A percentile compares a stretch with the other conserved stretches of the same genome.
Conservation (phyloP, 2,329 filamentous ascomycete genomes). For the Sarocladium brachiariae region DNA sequence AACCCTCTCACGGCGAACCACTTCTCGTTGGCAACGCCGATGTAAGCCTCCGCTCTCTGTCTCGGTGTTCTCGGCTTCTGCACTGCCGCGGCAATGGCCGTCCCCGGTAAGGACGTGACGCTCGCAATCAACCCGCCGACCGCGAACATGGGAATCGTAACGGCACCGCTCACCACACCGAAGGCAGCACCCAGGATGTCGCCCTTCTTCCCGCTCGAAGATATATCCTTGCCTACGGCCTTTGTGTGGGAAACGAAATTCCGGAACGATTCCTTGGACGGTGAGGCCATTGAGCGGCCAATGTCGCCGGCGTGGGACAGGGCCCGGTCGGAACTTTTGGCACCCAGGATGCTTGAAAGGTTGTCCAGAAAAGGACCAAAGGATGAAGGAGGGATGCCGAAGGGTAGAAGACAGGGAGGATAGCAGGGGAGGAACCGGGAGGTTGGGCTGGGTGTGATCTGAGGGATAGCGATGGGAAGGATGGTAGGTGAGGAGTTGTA, state of each 20-base stretch:
- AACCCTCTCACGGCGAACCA: constrained; percentile 35
- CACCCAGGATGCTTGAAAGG: constrained; percentile 38
- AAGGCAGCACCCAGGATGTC: constrained; percentile 32
- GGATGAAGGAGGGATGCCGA: constrained; percentile 28
- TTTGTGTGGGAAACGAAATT: constrained; percentile 29
- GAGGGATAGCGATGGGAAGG: constrained; percentile 33
- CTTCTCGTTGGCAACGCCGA: constrained; percentile 33
- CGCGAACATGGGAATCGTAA: constrained; percentile 32
- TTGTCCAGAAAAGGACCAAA: constrained; percentile 31
- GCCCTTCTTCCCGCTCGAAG: constrained; percentile 28
- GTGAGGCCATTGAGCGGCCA: constrained; percentile 26
- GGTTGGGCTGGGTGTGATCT: constrained; percentile 25
- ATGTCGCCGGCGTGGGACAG: constrained; percentile 36
- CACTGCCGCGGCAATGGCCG: constrained; percentile 25
- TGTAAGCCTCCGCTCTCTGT: constrained; percentile 34
- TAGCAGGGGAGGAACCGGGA: constrained; percentile 34
- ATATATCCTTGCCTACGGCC: constrained; percentile 28
- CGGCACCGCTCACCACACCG: constrained; percentile 28
- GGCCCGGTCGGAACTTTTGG: constrained; percentile 36
- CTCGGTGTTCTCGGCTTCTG: constrained; percentile 33
- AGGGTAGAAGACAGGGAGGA: constrained; percentile 27
- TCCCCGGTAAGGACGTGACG: constrained; percentile 25
- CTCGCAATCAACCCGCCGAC: constrained; percentile 30
- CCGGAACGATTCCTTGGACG: constrained; percentile 29
- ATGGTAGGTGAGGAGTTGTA: background rate